phyloP scores from a whole-genome alignment of 2,329 filamentous ascomycete genomes.

The Hypoxylon sp. region DNA sequence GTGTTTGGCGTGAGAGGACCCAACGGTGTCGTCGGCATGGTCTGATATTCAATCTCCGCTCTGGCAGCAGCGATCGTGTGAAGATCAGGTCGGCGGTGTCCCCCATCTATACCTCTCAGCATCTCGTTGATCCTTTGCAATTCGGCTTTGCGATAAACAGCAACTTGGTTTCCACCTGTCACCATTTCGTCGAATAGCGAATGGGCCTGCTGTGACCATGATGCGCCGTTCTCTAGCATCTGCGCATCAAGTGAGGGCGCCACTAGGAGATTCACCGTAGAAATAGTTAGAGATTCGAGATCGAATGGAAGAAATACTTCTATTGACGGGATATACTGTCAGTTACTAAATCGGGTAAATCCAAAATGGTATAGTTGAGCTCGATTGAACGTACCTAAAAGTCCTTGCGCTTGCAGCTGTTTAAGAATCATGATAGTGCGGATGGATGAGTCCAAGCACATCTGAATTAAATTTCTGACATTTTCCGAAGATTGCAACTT shows the following conservation, averaged over 20 bases:
- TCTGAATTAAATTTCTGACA: slow-evolving; percentile 2
- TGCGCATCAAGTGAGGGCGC: not conserved
- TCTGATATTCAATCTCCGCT: no score
- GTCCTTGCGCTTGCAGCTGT: not conserved
- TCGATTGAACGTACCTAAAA: not conserved
- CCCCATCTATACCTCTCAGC: not conserved
- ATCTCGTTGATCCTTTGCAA: slow-evolving; percentile 1
- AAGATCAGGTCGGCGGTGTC: no score
- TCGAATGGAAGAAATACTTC: slow-evolving; percentile 1
- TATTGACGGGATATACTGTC: no score
- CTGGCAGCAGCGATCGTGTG: not conserved
- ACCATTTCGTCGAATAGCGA: slow-evolving; percentile 1
- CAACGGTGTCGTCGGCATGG: no score
- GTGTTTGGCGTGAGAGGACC: no score
- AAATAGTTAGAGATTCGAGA: not conserved
- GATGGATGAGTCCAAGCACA: slow-evolving; percentile 1
- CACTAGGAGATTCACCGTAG: not conserved
- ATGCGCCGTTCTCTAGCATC: not conserved
- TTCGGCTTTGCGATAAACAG: not conserved
- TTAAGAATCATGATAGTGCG: not conserved
- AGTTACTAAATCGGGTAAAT: no score
- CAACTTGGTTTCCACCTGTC: slow-evolving; percentile 1
- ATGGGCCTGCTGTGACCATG: not conserved
- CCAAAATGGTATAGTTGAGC: no score
- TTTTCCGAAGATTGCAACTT: not conserved